Evolutionary conservation across 2,329 filamentous ascomycete genomes (phyloP).

Genomic region (Grosmannia penicillata): DNA sequence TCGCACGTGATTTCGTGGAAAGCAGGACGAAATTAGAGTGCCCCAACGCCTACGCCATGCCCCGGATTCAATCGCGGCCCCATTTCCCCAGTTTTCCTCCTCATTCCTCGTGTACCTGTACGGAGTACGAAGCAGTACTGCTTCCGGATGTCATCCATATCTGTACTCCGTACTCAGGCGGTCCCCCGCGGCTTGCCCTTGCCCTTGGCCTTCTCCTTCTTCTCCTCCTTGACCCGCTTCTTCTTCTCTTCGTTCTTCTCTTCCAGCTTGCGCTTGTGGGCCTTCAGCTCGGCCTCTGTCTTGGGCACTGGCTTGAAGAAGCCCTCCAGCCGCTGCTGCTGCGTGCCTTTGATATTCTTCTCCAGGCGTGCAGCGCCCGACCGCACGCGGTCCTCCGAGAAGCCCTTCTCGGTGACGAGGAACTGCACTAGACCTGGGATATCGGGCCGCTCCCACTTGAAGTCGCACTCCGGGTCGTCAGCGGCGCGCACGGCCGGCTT

Average conservation of each 20-base stretch:
- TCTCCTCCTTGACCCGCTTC: slow-evolving; percentile 88
- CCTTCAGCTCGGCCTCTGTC: slow-evolving; percentile 72
- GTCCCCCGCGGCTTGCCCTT: slow-evolving; percentile 74
- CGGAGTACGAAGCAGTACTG: too few species aligned
- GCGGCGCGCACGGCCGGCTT: slow-evolving; percentile 76
- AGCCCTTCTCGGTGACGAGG: slow-evolving; percentile 86
- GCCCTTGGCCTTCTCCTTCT: slow-evolving; percentile 84
- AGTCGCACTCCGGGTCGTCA: slow-evolving; percentile 78
- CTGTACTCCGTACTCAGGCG: slow-evolving; percentile 15
- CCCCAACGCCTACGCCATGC: too few species aligned
- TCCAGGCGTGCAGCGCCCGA: slow-evolving; percentile 61
- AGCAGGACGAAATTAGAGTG: too few species aligned
- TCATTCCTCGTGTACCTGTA: background rate
- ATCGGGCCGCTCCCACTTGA: slow-evolving; percentile 95
- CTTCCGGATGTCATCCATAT: too few species aligned
- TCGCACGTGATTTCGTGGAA: too few species aligned
- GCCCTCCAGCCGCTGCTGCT: slow-evolving; percentile 83
- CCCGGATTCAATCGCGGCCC: too few species aligned
- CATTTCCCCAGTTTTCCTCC: too few species aligned
- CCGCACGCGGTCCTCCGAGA: slow-evolving; percentile 87
- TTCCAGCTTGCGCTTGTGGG: slow-evolving; percentile 82
- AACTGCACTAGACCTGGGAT: slow-evolving; percentile 80
- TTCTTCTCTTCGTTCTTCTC: slow-evolving; percentile 85
- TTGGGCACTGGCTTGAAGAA: slow-evolving; percentile 93
- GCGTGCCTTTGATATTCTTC: slow-evolving; percentile 82